Percentiles rank a stretch among this genome's conserved stretches.
Conservation (phyloP, 139 green algal species). For the Picochlorum sp. region DNA sequence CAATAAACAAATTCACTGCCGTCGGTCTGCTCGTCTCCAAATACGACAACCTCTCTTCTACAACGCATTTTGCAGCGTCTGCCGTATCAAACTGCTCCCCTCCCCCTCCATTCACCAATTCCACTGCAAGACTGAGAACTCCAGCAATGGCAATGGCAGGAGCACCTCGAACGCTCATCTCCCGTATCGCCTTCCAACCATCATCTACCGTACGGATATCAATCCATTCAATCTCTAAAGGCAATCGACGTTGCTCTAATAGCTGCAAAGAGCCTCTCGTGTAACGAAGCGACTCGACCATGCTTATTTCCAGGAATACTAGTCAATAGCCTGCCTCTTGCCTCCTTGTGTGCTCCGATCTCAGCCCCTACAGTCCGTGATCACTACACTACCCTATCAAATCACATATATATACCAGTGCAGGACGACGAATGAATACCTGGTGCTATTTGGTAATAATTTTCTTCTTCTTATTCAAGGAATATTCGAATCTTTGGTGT, state of each 20-base stretch:
- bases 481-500: no score
- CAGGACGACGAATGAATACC: no score
- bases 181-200: constrained; percentile 55
- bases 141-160: constrained; percentile 88
- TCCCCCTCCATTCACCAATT: constrained; percentile 35
- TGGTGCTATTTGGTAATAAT: no score
- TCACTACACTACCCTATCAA: no score
- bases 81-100: constrained; percentile 39
- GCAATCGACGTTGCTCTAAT: constrained; percentile 85
- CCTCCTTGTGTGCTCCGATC: no score
- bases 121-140: constrained; percentile 61
- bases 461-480: no score
- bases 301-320: not conserved
- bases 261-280: constrained; percentile 58
- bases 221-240: constrained; percentile 56
- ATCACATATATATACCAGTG: no score
- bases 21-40: constrained; percentile 80
- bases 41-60: constrained; percentile 54
- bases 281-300: constrained; percentile 73
- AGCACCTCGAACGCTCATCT: constrained; percentile 92
- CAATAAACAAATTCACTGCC: constrained; percentile 87
- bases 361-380: no score
- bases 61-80: constrained; percentile 18
- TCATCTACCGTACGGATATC: constrained; percentile 40
- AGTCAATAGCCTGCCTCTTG: no score